Evolutionary conservation across 2,329 filamentous ascomycete genomes (phyloP).

Genomic region (Aaosphaeria arxii): DNA sequence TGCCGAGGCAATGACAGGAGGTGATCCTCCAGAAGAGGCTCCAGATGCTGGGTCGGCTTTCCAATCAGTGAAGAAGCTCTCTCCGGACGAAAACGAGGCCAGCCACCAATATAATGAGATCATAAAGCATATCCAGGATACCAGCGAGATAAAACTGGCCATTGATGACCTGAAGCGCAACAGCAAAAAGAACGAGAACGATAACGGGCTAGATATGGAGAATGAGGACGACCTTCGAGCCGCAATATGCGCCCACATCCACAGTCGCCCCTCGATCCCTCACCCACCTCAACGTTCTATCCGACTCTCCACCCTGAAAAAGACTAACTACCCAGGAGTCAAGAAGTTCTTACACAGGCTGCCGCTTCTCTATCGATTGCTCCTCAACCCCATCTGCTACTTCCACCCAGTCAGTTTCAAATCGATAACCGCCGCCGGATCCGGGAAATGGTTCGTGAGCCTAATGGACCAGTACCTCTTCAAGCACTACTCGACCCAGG

Average conservation of each 20-base stretch:
- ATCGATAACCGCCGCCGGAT: slow-evolving; percentile 51
- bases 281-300: slow-evolving; percentile 51
- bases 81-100: slow-evolving; percentile 45
- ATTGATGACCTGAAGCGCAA: slow-evolving; percentile 20
- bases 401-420: slow-evolving; percentile 51
- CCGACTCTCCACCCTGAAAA: slow-evolving; percentile 48
- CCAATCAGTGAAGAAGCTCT: slow-evolving; percentile 41
- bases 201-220: slow-evolving; percentile 32
- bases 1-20: slow-evolving; percentile 39
- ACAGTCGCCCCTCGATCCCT: slow-evolving; percentile 47
- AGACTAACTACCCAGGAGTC: slow-evolving; percentile 40
- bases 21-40: slow-evolving; percentile 34
- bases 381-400: slow-evolving; percentile 50
- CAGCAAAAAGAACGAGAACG: slow-evolving; percentile 22
- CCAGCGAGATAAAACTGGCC: slow-evolving; percentile 27
- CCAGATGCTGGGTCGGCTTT: slow-evolving; percentile 35
- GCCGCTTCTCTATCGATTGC: slow-evolving; percentile 48
- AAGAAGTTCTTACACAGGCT: slow-evolving; percentile 48
- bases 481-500: slow-evolving; percentile 45
- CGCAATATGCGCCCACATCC: slow-evolving; percentile 49
- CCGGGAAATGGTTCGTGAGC: slow-evolving; percentile 49
- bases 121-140: slow-evolving; percentile 32
- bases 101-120: slow-evolving; percentile 41
- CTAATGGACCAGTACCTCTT: slow-evolving; percentile 50
- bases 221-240: slow-evolving; percentile 47